phyloP scores from a whole-genome alignment of 208 protist species.

The Phytomonas serpens region DNA sequence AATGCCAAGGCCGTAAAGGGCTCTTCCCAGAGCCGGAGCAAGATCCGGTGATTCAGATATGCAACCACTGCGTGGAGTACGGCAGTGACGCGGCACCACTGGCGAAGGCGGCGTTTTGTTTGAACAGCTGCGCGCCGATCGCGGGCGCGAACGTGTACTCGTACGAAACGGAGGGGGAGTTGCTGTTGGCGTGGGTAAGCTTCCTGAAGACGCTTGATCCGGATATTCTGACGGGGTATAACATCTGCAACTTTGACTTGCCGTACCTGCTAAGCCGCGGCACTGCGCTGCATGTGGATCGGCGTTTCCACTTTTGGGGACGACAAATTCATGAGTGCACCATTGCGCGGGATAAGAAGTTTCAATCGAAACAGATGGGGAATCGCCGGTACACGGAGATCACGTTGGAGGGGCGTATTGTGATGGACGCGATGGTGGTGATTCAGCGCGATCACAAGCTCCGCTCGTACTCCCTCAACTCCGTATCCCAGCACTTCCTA shows the following conservation, averaged over 20 bases:
- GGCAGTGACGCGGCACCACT: conserved; percentile 57
- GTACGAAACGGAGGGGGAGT: conserved; percentile 92
- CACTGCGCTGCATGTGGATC: conserved; percentile 68
- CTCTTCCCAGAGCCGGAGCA: conserved; percentile 97
- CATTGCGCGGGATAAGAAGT: conserved; percentile 91
- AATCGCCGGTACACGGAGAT: conserved; percentile 98
- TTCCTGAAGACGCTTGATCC: conserved; percentile 88
- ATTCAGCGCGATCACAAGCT: conserved; percentile 98
- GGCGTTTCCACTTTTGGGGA: conserved; percentile 89
- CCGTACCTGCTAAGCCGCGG: conserved; percentile 98
- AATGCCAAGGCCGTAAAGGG: conserved; percentile 97
- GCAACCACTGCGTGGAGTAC: conserved; percentile 94
- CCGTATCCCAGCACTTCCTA: conserved; percentile 97
- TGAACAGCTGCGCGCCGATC: conserved; percentile 94
- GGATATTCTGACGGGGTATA: conserved; percentile 98
- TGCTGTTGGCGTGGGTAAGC: conserved; percentile 88
- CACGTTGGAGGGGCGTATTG: conserved; percentile 93
- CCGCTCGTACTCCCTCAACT: conserved; percentile 99
- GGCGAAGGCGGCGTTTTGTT: conserved; percentile 86
- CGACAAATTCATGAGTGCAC: conserved; percentile 86
- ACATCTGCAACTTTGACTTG: conserved; percentile 99
- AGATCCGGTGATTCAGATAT: conserved; percentile 99
- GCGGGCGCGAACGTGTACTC: conserved; percentile 91
- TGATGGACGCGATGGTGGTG: conserved; percentile 96
- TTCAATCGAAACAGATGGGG: conserved; percentile 97